These are phyloP conservation scores for Punica granatum DNA, from an alignment of 345 rosid genomes.

Conservation along the genomic window DNA sequence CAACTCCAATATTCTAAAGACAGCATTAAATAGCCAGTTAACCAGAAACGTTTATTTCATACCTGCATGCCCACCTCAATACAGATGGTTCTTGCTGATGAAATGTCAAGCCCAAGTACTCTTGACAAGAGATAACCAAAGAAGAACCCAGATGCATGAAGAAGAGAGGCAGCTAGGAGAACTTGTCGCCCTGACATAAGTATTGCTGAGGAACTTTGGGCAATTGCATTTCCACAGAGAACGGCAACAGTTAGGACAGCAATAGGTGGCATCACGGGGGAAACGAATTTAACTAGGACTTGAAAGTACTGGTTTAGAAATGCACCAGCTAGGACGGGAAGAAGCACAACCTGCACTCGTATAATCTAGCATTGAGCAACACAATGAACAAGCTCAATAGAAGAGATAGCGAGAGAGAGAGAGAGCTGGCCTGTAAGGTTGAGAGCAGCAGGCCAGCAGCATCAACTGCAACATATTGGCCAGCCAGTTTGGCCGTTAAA, in stretches of 20 bases:
- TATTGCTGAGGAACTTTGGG: conserved; percentile 65
- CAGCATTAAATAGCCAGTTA: not conserved
- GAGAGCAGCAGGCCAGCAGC: conserved; percentile 59
- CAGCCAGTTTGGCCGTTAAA: conserved; percentile 77
- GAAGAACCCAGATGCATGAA: conserved; percentile 77
- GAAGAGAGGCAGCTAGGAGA: conserved; percentile 52
- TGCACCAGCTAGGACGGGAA: conserved; percentile 80
- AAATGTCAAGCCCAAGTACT: conserved; percentile 44
- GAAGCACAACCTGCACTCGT: conserved; percentile 64
- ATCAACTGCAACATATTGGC: conserved; percentile 81
- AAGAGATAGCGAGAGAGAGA: not conserved
- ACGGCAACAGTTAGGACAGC: conserved; percentile 81
- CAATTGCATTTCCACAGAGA: conserved; percentile 75
- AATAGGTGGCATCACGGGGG: conserved; percentile 78
- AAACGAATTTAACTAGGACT: conserved; percentile 57
- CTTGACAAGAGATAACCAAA: conserved; percentile 76
- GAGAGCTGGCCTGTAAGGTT: conserved; percentile 59
- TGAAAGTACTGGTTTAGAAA: conserved; percentile 73
- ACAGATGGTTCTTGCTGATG: conserved; percentile 69
- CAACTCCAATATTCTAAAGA: not conserved
- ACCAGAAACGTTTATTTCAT: not conserved
- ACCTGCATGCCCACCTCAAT: conserved; percentile 99
- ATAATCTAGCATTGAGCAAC: not conserved
- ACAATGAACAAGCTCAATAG: not conserved
- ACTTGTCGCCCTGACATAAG: conserved; percentile 72